Conservation (phyloP, 345 rosid species). For the Carallia pectinifolia region DNA sequence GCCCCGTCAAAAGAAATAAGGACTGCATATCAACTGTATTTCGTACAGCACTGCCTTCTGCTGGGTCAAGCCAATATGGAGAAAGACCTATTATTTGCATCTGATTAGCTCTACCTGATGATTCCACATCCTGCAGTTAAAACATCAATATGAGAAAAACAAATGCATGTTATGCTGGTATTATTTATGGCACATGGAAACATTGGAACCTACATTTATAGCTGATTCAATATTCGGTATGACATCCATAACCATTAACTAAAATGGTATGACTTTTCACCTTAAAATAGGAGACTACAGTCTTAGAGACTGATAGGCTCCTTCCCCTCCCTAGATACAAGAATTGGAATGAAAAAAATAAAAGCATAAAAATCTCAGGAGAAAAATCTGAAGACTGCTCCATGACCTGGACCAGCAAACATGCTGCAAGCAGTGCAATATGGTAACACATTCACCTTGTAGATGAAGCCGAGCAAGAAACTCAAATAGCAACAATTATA, state of each 20-base stretch:
- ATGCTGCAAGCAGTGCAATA: too few relatives aligned
- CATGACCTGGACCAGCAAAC: too few relatives aligned
- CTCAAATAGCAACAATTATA: too few relatives aligned
- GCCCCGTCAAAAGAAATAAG: constrained; percentile 85
- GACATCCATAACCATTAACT: not conserved
- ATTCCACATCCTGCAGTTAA: constrained; percentile 42
- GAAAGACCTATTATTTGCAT: constrained; percentile 73
- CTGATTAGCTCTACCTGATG: constrained; percentile 33
- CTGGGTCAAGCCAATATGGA: constrained; percentile 93
- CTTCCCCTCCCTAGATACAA: too few relatives aligned
- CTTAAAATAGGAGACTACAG: not conserved
- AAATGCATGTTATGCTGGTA: not conserved
- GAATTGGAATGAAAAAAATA: too few relatives aligned
- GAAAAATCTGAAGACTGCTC: too few relatives aligned
- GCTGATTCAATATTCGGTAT: not conserved
- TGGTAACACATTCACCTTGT: too few relatives aligned
- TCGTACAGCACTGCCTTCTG: constrained; percentile 76
- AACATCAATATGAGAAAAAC: constrained; percentile 5
- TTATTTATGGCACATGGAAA: not conserved
- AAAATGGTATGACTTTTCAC: not conserved
- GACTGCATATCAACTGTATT: constrained; percentile 87
- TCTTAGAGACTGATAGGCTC: too few relatives aligned
- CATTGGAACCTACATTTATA: not conserved
- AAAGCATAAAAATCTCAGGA: too few relatives aligned
- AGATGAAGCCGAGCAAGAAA: too few relatives aligned